Evolutionary conservation across 139 green algal genomes (phyloP).

Genomic region (Chlorella vulgaris): DNA sequence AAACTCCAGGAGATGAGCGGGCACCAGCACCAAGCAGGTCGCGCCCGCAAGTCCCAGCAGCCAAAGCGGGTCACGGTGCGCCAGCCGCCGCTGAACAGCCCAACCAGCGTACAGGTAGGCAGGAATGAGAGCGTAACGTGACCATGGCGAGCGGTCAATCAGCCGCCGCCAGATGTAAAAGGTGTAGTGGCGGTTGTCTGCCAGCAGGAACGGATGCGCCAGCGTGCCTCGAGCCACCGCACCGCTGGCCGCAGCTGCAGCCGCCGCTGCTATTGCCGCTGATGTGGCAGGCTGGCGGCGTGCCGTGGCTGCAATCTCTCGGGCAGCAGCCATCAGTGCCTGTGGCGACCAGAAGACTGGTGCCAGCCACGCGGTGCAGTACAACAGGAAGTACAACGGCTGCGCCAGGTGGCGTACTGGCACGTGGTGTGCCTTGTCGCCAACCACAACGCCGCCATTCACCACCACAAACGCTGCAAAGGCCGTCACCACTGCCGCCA

Average conservation of each 20-base stretch:
- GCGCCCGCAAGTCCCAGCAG: slow-evolving; percentile 41
- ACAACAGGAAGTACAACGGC: slow-evolving; percentile 83
- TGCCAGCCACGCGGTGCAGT: slow-evolving; percentile 51
- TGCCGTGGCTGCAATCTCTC: background rate
- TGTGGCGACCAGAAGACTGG: slow-evolving; percentile 24
- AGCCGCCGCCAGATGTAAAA: slow-evolving; percentile 92
- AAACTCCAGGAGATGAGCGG: slow-evolving; percentile 86
- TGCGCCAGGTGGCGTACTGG: slow-evolving; percentile 76
- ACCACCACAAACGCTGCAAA: slow-evolving; percentile 81
- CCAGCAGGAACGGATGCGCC: slow-evolving; percentile 90
- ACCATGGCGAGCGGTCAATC: slow-evolving; percentile 26
- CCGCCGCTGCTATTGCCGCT: background rate
- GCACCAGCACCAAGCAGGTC: slow-evolving; percentile 65
- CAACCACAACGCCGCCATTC: slow-evolving; percentile 89
- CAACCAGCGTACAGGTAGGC: slow-evolving; percentile 49
- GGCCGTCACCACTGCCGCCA: slow-evolving; percentile 54
- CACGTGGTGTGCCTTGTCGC: slow-evolving; percentile 76
- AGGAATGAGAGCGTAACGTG: slow-evolving; percentile 58
- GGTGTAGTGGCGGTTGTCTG: slow-evolving; percentile 95
- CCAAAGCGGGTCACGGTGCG: slow-evolving; percentile 43
- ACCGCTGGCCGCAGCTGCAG: background rate
- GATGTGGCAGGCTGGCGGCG: background rate
- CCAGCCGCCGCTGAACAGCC: slow-evolving; percentile 43
- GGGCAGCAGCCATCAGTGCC: background rate
- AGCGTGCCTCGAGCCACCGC: slow-evolving; percentile 53